Base-by-base conservation (phyloP, 345 rosid species). In the Syzygium oleosum region DNA sequence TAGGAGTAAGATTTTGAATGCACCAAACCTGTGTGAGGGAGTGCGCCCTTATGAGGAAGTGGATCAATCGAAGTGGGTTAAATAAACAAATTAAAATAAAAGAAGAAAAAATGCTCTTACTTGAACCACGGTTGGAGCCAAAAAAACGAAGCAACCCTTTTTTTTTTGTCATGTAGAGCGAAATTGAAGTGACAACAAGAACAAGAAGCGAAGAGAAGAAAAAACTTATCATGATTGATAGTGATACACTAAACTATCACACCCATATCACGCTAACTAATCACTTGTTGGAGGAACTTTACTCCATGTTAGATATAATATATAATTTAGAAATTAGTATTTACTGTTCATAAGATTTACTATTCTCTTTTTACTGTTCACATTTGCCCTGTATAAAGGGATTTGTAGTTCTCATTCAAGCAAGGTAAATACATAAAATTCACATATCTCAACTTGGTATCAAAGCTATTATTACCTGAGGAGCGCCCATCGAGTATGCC, bases 21-120 rank as follows among this genome's bases (percentile, higher is more conserved):
- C 34, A 34, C 7, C 34, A n/a, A 13, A 34, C 0, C 13, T 17
- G 13, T 16, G 0, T 0, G 38, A 17, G 34, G 73, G 29, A 7
- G 6, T n/a, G 73, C 15, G 17, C 73, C 73, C 38, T 61, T 15
- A n/a, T 61, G 17, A 61, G 19, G n/a, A 61, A 6, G 31, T 61
- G 9, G 73, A n/a, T 16, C 0, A 61, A 15, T 13, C 31, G 34
- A n/a, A 29, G 17, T 6, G 15, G 34, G 9, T 6, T 61, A 3
- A 7, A 61, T 12, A 2, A n/a, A 61, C 46, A 43, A 43, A 43
- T 43, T 43, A 43, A 43, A 43, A 43, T 43, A 43, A n/a, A 61
- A 61, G 9, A n/a, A 61, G n/a, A 61, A 61, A 6, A 3, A 6
- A n/a, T n/a, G 38, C 38, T 61, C 73, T 61, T 61, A 13, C 34